Base-by-base conservation (phyloP, 2,329 filamentous ascomycete genomes). In the Beauveria australis region DNA sequence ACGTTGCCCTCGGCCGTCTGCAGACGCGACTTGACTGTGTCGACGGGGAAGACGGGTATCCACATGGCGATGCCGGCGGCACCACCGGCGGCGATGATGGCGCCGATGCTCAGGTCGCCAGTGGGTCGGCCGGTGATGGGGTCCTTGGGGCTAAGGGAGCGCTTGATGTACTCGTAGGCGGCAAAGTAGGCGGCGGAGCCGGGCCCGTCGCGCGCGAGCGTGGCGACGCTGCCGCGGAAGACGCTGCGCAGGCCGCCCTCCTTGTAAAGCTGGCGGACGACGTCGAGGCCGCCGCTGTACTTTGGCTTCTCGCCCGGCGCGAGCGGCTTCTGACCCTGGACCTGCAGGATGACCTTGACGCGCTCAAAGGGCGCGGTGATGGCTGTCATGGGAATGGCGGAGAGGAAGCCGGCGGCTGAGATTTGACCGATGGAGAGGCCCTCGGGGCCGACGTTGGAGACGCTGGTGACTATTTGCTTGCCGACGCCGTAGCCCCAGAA, bases 331-430 rank as follows among this genome's bases (percentile, higher is more conserved):
- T 97, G 92, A 70, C 92, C 92, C 77, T 97, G 94, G 67, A 97
- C 95, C 75, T 99, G 94, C 1, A 99, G 87, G 65, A 99, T 92
- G 60, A 99, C 93, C 78, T 99, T 99, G 68, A 99, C 92, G 70
- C 94, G 93, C 82, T 99, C 94, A 73, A 99, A 97, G 63, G 94
- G 94, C 5, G 94, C 94, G n/a, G 94, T 97, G 78, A 99, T 97
- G 75, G 91, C 77, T 4, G 94, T 99, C 91, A 96, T 96, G 70
- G 94, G 94, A 63, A 99, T 89, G 63, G 94, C 94, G 71, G 91
- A 96, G 84, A 99, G 95, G 85, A 97, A 97, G 65, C 94, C 94
- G 16, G 94, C 94, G 41, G 91, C 84, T 40, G 91, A 94, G 76
- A 95, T 87, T 75, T 99, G 94, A 48, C 81, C 89, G 70, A 97